Evolutionary conservation across 2,329 filamentous ascomycete genomes (phyloP), one percentile per base, ranked within the genome.

Genomic region (Verticillium albo-atrum): DNA sequence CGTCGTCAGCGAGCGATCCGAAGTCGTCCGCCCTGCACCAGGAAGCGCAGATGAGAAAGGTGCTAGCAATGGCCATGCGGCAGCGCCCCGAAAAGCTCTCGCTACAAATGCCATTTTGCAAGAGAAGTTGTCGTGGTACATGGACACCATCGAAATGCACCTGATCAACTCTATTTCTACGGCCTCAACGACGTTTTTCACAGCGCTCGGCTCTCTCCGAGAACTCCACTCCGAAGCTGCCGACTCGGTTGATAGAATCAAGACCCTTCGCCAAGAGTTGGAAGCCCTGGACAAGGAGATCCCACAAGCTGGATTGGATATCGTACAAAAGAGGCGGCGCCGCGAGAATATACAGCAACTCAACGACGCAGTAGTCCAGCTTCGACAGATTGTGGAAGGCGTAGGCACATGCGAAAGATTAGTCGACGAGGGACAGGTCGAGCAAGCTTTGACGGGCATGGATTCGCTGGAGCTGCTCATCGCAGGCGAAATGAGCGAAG

Each of bases 111-210:
- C 95, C 0, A 99, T 99, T 60, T 74, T 99, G 35, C 95, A 99
- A 72, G 95, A 99, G 74, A 99, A 99, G 74, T 80, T 99, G 14
- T 98, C 95, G 0, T 99, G 95, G 95, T 99, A 99, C 73, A 97
- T 99, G 92, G 95, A 99, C 72, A 99, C 95, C 0, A 92, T 99
- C 25, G 95, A 99, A 72, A 92, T 99, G 58, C 95, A 99, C 71
- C 80, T 99, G 7, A 97, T 99, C 67, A 92, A 91, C 32, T 97
- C 93, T 0, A 99, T 99, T 63, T 98, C 94, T 2, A 92, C 91
- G 0, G 95, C 95, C 1, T 98, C 95, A 0, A 92, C 92, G 1
- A 97, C 94, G 0, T 99, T 99, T 74, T 99, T 99, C 69, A 93
- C 92, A 0, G 95, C 95, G 0, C 79, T 99, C 1, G 94, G 95